Conservation (phyloP, 169 alveolate species). For the Besnoitia besnoiti region DNA sequence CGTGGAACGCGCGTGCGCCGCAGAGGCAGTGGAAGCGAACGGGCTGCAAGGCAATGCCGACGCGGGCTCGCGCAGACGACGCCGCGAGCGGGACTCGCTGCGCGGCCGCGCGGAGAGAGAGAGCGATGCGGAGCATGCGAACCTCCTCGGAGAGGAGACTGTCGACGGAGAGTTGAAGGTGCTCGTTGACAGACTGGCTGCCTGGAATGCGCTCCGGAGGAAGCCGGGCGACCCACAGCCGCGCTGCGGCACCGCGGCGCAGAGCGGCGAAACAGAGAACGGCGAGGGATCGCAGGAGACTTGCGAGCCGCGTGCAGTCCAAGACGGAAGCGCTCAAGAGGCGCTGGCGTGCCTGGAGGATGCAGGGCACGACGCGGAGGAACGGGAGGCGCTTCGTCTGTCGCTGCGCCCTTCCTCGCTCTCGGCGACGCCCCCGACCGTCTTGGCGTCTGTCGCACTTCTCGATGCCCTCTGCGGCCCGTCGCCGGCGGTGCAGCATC, state of each 20-base stretch:
- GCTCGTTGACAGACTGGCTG: not conserved
- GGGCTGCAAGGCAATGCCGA: too few relatives aligned
- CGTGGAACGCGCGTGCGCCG: not conserved
- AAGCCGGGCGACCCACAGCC: not conserved
- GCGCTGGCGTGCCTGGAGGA: not conserved
- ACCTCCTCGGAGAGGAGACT: not conserved
- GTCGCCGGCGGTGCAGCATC: not conserved
- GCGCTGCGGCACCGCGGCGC: not conserved
- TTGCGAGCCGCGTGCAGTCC: too few relatives aligned
- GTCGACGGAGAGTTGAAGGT: not conserved
- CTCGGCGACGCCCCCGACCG: conserved; percentile 1
- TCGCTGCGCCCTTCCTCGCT: not conserved
- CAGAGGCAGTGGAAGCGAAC: too few relatives aligned
- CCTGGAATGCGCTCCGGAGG: not conserved
- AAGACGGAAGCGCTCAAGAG: not conserved
- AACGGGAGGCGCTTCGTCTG: not conserved
- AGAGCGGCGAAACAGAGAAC: too few relatives aligned
- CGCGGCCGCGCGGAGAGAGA: not conserved
- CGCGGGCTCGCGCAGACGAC: not conserved
- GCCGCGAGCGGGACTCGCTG: not conserved
- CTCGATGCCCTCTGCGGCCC: conserved; percentile 6
- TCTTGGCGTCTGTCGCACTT: not conserved
- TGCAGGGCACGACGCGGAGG: too few relatives aligned
- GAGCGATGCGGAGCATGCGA: not conserved
- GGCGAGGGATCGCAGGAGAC: not conserved